Base-by-base conservation (phyloP, 805 yeast species). In the Zygoascus flipseniorum region DNA sequence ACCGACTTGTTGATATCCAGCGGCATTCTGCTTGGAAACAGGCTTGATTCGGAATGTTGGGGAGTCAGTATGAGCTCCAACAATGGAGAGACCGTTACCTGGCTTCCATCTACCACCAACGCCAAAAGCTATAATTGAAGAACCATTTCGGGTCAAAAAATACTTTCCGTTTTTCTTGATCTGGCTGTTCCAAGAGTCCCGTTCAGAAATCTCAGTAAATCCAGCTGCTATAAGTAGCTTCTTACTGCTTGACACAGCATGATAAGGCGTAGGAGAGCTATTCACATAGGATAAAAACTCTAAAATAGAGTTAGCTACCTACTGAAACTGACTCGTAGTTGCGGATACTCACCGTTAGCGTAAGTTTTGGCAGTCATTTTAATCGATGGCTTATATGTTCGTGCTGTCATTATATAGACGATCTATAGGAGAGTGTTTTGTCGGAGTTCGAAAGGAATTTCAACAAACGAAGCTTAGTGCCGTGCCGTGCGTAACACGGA, bases 31-130 rank as follows among this genome's bases (percentile, higher is more conserved):
- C 64, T 83, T 81, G 23, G 96, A 86, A 31, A 85, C 74, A 11
- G 99, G 99, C 71, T 92, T 93, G 60, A 92, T 80, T n/a, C 95
- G 78, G 59, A 92, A 74, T 32, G 88, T 82, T 10, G 98, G 98
- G 4, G 96, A 86, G 68, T 92, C 99, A 0, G 97, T 90, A 69
- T 92, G 99, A 1, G 97, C 96, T 16, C 98, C 99, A 37, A 90
- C 85, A 51, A 93, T 83, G 5, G 97, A 81, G 56, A 89, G 75
- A 9, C 96, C 92, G 57, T 84, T 82, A 10, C 96, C 96, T 2
- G 86, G 82, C 51, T 67, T 62, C 81, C 86, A 87, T 48, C 80
- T 65, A 1, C 76, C 76, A 39, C 97, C 97, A 18, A 89, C 83
- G 1, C 83, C 79, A 69, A 92, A 90, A 1, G 96, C 97, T 59